Evolutionary conservation across 2,329 filamentous ascomycete species (phyloP).

Genomic region (Aspergillus sp.): DNA sequence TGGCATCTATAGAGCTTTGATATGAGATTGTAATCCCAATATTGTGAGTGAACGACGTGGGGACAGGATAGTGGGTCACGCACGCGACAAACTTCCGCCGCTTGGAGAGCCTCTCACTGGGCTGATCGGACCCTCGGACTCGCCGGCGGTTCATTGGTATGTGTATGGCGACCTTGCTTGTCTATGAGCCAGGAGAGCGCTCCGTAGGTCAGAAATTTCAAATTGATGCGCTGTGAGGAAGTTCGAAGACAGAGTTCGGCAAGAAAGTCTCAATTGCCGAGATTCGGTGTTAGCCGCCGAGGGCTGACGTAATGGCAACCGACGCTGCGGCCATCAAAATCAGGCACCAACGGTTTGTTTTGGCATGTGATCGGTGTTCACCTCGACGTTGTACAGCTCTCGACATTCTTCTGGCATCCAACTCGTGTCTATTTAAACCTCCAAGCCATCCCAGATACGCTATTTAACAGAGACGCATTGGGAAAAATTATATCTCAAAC

Average conservation of each 20-base stretch:
- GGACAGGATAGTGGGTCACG: slow-evolving; percentile 9
- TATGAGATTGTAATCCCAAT: not conserved
- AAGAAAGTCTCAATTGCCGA: not conserved
- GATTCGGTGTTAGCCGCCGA: not conserved
- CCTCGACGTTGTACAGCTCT: not conserved
- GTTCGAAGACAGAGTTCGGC: not conserved
- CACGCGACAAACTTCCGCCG: slow-evolving; percentile 35
- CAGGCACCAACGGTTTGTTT: not conserved
- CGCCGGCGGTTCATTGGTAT: slow-evolving; percentile 15
- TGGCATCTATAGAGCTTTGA: slow-evolving; percentile 31
- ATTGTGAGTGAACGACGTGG: not conserved
- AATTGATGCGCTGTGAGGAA: not conserved
- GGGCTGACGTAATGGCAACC: not conserved
- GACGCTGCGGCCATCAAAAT: not conserved
- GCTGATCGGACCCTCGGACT: slow-evolving; percentile 8
- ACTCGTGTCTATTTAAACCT: not conserved
- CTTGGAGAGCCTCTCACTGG: slow-evolving; percentile 11
- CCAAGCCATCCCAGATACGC: not conserved
- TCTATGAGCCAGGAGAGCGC: not conserved
- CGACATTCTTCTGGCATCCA: not conserved
- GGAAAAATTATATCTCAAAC: not conserved
- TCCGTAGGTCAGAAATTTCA: not conserved
- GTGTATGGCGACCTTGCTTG: not conserved
- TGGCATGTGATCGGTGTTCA: not conserved
- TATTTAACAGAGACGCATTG: too few species aligned